Base-by-base conservation (phyloP, 192 early-diverging fungal species). In the Coemansia sp. region DNA sequence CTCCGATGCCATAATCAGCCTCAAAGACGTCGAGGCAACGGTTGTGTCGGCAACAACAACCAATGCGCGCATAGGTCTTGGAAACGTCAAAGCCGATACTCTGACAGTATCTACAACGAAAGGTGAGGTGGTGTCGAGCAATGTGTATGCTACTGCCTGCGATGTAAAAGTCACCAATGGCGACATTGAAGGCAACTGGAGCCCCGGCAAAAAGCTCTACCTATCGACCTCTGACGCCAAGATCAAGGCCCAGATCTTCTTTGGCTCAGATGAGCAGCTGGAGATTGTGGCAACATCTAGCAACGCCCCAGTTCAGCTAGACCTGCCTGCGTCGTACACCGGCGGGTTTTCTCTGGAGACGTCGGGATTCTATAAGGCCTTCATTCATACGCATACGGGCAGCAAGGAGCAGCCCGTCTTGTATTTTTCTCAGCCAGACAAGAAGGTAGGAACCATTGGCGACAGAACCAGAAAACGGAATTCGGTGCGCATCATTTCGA, bases 1-100 rank as follows among this genome's bases (percentile, higher is more conserved):
- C 64, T 57, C 70, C 16, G 74, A 81, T 49, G 79, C 79, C 1
- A 76, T 81, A 34, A 69, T 81, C 37, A 81, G 79, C 45, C 79
- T 81, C 23, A 81, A 81, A 58, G 74, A 76, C 64, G 58, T 76
- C 28, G 52, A 68, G 1, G 73, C 79, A 21, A 52, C 25, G 15
- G 15, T 28, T 4, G 67, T 81, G n/a, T 42, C 59, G 12, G 74
- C 71, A 31, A 45, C 70, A 4, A 81, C 73, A 1, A 81, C 63
- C 28, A 76, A 76, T 49, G 79, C 74, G 12, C 73, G 79, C 1
- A 61, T 81, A 8, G 79, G 79, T 12, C 55, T 81, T 28, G 74
- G 79, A 7, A 81, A 81, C 43, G 64, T 81, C 55, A 64, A 67
- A 29, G 74, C 74, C 9, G 77, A 45, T 16, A 65, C 63, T 33